Percentiles rank a stretch among this genome's conserved stretches.
Evolutionary conservation across 345 rosid genomes (phyloP).

Genomic region (Gossypium rotundifolium): DNA sequence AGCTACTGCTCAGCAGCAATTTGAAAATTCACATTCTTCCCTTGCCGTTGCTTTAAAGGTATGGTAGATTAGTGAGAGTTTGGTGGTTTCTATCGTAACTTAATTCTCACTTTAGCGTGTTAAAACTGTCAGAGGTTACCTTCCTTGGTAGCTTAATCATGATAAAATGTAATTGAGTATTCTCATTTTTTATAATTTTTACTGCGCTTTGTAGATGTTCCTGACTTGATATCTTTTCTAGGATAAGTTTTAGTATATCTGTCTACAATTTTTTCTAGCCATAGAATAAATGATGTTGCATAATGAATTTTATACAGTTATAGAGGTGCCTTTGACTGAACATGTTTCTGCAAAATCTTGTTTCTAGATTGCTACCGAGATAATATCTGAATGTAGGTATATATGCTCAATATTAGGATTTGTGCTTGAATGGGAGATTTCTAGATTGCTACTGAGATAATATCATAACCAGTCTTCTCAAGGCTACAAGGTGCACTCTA

Average conservation of each 20-base stretch:
- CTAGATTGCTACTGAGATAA: too few relatives aligned
- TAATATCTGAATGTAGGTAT: background rate
- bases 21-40: slow-evolving; percentile 57
- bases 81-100: background rate
- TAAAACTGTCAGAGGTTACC: background rate
- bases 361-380: background rate
- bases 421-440: background rate
- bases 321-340: background rate
- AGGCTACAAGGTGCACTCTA: too few relatives aligned
- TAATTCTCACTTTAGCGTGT: background rate
- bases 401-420: background rate
- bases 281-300: background rate
- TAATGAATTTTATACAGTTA: background rate
- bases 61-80: slow-evolving; percentile 12
- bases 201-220: background rate
- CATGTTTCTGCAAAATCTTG: background rate
- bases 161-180: background rate
- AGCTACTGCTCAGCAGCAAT: slow-evolving; percentile 58
- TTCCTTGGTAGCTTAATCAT: background rate
- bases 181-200: background rate
- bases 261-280: background rate
- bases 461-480: too few relatives aligned
- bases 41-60: slow-evolving; percentile 58
- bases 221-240: background rate
- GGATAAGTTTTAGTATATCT: background rate